phyloP scores from a whole-genome alignment of 1,284 basidiomycete genomes.

The Apiotrichum akiyoshidainum region DNA sequence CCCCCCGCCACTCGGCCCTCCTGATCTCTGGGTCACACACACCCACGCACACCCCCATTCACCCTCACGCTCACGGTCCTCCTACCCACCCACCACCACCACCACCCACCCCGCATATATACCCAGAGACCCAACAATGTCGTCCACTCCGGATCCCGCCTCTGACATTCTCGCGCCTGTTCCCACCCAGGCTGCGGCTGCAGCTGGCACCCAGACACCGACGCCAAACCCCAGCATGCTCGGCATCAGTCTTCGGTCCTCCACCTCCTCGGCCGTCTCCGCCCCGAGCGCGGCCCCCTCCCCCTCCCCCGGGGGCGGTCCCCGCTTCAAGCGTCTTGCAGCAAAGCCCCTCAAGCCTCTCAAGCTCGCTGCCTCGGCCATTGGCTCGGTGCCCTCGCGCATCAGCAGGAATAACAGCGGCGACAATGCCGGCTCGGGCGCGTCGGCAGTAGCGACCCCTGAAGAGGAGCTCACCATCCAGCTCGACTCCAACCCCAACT shows the following conservation, averaged over 20 bases:
- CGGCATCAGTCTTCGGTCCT: neutral
- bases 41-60: no score
- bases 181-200: neutral
- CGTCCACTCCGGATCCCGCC: no score
- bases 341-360: slow-evolving; percentile 46
- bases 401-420: neutral
- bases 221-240: neutral
- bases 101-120: no score
- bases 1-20: no score
- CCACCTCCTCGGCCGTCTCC: neutral
- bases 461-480: slow-evolving; percentile 7
- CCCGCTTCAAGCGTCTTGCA: slow-evolving; percentile 31
- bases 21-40: no score
- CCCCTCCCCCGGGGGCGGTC: neutral
- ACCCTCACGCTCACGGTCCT: no score
- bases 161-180: no score
- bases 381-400: slow-evolving; percentile 18
- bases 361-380: slow-evolving; percentile 44
- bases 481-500: neutral
- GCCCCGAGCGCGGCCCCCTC: neutral
- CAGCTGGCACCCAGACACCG: neutral
- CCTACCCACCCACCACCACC: no score
- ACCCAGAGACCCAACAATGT: no score
- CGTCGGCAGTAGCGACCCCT: neutral
- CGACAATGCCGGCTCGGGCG: neutral